phyloP scores from a whole-genome alignment of 768 basidiomycete species.

The Collybia sordida region DNA sequence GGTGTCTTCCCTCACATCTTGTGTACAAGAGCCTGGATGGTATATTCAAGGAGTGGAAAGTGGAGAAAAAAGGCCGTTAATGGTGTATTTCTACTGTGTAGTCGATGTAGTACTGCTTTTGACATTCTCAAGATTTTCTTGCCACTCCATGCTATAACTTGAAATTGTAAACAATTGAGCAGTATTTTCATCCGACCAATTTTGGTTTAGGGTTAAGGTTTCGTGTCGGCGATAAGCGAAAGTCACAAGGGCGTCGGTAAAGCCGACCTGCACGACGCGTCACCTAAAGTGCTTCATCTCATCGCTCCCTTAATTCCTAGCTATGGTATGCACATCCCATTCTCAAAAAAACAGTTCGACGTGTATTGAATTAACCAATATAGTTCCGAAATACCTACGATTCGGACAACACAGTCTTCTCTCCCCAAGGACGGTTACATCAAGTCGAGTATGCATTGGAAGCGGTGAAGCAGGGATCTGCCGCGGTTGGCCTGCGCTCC shows the following conservation, averaged over 20 bases:
- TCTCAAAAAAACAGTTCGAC: slow-evolving; percentile 10
- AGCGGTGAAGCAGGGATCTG: slow-evolving; percentile 99
- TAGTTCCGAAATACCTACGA: slow-evolving; percentile 97
- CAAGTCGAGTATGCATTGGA: slow-evolving; percentile 99
- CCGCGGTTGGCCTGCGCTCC: slow-evolving; percentile 94
- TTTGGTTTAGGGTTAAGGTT: not conserved
- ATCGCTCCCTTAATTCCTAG: slow-evolving; percentile 14
- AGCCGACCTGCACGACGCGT: slow-evolving; percentile 23
- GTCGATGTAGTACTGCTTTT: slow-evolving; percentile 5
- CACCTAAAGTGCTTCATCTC: slow-evolving; percentile 15
- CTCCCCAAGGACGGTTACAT: slow-evolving; percentile 94
- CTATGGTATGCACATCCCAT: slow-evolving; percentile 31
- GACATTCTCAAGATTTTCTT: not conserved
- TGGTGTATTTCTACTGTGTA: slow-evolving; percentile 12
- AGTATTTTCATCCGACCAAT: too few species aligned
- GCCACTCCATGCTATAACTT: too few species aligned
- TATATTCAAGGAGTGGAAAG: slow-evolving; percentile 91
- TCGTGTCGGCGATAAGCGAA: slow-evolving; percentile 2
- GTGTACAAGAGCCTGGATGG: slow-evolving; percentile 92
- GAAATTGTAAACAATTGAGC: too few species aligned
- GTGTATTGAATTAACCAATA: slow-evolving; percentile 17
- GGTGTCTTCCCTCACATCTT: slow-evolving; percentile 83
- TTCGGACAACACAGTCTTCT: slow-evolving; percentile 97
- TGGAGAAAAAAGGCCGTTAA: slow-evolving; percentile 75
- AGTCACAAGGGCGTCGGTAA: slow-evolving; percentile 14